These are phyloP conservation scores for Saccharum spontaneum DNA, from an alignment of 176 grass and related monocot genomes.

Conservation along the genomic window DNA sequence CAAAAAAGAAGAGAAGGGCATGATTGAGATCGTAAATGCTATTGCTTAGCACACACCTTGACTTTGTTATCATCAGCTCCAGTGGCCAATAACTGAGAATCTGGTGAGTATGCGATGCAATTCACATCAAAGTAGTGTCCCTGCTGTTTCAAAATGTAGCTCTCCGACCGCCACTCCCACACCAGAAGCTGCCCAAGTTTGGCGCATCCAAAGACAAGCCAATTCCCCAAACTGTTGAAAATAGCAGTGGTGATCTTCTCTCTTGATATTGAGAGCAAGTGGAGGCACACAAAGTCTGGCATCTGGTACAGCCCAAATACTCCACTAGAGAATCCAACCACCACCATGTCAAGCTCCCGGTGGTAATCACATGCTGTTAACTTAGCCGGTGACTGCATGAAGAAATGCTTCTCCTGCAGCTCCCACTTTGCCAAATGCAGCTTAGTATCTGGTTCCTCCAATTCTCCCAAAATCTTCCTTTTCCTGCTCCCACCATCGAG, in stretches of 20 bases:
- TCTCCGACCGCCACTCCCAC: slow-evolving; percentile 96
- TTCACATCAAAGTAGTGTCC: slow-evolving; percentile 99
- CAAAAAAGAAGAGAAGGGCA: neutral
- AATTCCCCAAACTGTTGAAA: slow-evolving; percentile 85
- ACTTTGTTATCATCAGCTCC: slow-evolving; percentile 99
- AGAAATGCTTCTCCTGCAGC: slow-evolving; percentile 80
- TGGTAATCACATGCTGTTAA: slow-evolving; percentile 91
- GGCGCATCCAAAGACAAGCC: slow-evolving; percentile 91
- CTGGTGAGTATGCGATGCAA: slow-evolving; percentile 90
- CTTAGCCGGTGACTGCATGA: slow-evolving; percentile 81
- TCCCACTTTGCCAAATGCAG: slow-evolving; percentile 65
- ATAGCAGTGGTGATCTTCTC: slow-evolving; percentile 93
- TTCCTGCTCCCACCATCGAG: slow-evolving; percentile 50
- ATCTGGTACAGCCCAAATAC: slow-evolving; percentile 96
- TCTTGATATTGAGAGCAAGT: slow-evolving; percentile 82
- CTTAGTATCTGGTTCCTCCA: slow-evolving; percentile 30
- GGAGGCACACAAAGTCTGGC: slow-evolving; percentile 94
- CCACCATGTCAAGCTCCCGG: slow-evolving; percentile 81
- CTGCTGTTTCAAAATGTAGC: slow-evolving; percentile 94
- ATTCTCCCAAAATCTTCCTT: slow-evolving; percentile 47
- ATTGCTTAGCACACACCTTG: slow-evolving; percentile 49
- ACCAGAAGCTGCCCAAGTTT: slow-evolving; percentile 90
- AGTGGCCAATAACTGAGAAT: slow-evolving; percentile 91
- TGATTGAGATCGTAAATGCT: neutral
- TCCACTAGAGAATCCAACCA: slow-evolving; percentile 83